Conservation (phyloP, 352 stramenopile genomes). For the Globisporangium middletonii region DNA sequence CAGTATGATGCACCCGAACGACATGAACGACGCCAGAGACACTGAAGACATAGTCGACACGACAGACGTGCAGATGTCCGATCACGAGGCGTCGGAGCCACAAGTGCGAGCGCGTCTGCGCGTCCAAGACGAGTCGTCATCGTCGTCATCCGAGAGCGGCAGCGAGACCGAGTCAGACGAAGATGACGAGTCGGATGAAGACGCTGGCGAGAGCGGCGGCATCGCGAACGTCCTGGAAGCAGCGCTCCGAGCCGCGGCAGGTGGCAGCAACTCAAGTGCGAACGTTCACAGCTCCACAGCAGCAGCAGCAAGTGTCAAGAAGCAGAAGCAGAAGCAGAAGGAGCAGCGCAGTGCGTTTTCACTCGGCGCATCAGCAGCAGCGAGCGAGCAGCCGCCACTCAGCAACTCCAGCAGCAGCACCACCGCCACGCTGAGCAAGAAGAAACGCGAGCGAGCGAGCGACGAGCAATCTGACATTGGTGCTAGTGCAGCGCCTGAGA, state of each 20-base stretch:
- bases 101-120: constrained; percentile 3
- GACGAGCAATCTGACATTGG: background rate
- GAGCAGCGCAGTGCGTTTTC: constrained; percentile 1
- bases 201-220: background rate
- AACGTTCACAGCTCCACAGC: background rate
- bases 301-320: background rate
- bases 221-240: constrained; percentile 47
- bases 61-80: background rate
- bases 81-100: background rate
- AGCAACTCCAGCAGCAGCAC: background rate
- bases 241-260: constrained; percentile 34
- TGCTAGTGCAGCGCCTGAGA: background rate
- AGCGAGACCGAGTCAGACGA: constrained; percentile 21
- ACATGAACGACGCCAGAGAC: background rate
- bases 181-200: constrained; percentile 18
- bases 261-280: constrained; percentile 6
- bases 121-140: constrained; percentile 1
- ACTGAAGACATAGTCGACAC: background rate
- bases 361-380: constrained; percentile 2
- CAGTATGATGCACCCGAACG: no score
- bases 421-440: constrained; percentile 6
- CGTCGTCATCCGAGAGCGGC: constrained; percentile 26
- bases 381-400: constrained; percentile 7
- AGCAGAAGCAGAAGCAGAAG: background rate
- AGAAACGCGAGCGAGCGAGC: constrained; percentile 7